These are phyloP conservation scores for Saccharomyces kudriavzevii DNA, from an alignment of 805 yeast species.

Conservation along the genomic window DNA sequence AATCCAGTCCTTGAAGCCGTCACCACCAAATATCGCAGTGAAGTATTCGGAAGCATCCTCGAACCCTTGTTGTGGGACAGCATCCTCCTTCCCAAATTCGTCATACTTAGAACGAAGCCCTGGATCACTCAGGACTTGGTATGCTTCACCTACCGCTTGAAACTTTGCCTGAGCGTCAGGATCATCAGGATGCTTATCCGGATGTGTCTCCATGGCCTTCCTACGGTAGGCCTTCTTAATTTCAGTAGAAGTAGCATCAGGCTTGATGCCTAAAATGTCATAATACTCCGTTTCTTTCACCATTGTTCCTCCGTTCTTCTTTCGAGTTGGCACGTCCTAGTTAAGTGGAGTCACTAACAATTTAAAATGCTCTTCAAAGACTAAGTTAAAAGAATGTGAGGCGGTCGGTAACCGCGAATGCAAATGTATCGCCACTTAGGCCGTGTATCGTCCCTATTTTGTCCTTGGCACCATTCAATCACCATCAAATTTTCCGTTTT, in stretches of 20 bases:
- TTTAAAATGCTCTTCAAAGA: not conserved
- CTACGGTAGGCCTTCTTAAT: constrained; percentile 91
- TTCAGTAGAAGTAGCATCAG: constrained; percentile 68
- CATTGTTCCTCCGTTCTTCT: constrained; percentile 35
- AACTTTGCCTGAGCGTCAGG: constrained; percentile 82
- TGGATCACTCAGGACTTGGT: constrained; percentile 71
- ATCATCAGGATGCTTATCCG: constrained; percentile 94
- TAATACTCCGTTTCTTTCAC: constrained; percentile 83
- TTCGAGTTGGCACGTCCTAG: not conserved
- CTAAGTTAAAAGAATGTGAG: not conserved
- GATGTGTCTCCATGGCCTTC: constrained; percentile 83
- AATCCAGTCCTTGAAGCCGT: constrained; percentile 66
- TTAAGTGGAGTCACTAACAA: not conserved
- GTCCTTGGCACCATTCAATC: not conserved
- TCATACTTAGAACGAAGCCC: constrained; percentile 68
- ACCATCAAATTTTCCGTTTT: not conserved
- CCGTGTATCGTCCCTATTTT: not conserved
- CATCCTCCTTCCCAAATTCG: constrained; percentile 72
- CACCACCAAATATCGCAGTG: constrained; percentile 77
- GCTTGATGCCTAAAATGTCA: constrained; percentile 62
- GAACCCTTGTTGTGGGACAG: constrained; percentile 61
- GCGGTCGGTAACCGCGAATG: not conserved
- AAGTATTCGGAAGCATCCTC: constrained; percentile 86
- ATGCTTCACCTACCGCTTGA: constrained; percentile 65
- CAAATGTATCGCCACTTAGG: not conserved